These are phyloP conservation scores for Neonectria ditissima DNA, from an alignment of 2,329 filamentous ascomycete genomes.

Conservation along the genomic window DNA sequence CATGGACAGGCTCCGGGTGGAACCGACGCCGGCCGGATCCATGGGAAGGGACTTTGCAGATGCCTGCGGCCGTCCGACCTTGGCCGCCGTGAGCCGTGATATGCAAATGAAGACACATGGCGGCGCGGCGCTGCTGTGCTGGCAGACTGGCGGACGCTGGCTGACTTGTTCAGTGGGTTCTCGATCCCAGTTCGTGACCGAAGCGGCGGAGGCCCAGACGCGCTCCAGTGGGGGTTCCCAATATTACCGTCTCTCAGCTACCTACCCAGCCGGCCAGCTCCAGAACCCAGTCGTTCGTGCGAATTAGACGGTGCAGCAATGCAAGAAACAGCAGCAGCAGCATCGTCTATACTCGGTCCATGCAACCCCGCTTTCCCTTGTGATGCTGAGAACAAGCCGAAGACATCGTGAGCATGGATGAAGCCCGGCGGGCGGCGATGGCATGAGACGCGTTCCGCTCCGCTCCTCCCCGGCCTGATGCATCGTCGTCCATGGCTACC, in stretches of 20 bases:
- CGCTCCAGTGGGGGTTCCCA: slow-evolving; percentile 28
- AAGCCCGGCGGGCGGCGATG: slow-evolving; percentile 11
- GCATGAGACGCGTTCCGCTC: slow-evolving; percentile 23
- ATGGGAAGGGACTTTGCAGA: slow-evolving; percentile 11
- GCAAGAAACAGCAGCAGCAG: slow-evolving; percentile 14
- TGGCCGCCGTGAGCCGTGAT: slow-evolving; percentile 30
- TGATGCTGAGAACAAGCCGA: slow-evolving; percentile 9
- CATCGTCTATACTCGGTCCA: slow-evolving; percentile 11
- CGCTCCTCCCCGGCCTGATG: slow-evolving; percentile 20
- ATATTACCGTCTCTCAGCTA: slow-evolving; percentile 18
- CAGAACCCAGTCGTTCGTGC: slow-evolving; percentile 29
- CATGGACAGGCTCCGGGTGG: slow-evolving; percentile 24
- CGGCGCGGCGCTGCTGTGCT: slow-evolving; percentile 32
- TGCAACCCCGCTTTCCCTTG: slow-evolving; percentile 23
- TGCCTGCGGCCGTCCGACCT: slow-evolving; percentile 30
- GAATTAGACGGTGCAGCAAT: slow-evolving; percentile 28
- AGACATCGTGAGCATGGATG: slow-evolving; percentile 9
- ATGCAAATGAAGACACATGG: slow-evolving; percentile 26
- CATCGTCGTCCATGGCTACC: slow-evolving; percentile 15
- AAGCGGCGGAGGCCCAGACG: slow-evolving; percentile 21
- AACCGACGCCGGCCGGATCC: slow-evolving; percentile 15
- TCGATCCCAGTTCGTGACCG: slow-evolving; percentile 28
- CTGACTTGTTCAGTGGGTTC: slow-evolving; percentile 33
- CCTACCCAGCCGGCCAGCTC: slow-evolving; percentile 14
- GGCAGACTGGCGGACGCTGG: slow-evolving; percentile 37